Evolutionary conservation across 768 basidiomycete species (phyloP).

Genomic region (Xerocomellus chrysenteron): DNA sequence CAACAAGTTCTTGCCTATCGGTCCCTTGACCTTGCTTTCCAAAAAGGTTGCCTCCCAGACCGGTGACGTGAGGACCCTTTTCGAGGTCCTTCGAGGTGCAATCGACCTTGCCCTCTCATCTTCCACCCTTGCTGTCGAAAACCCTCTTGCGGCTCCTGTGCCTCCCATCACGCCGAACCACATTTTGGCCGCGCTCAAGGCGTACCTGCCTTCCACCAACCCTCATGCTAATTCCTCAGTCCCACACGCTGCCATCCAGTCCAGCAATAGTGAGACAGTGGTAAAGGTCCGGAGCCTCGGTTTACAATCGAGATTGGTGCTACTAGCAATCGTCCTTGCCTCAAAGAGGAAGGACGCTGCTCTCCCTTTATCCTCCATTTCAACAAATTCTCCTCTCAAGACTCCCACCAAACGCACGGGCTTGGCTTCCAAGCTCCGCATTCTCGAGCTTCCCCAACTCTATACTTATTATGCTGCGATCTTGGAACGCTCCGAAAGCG

Average conservation of each 20-base stretch:
- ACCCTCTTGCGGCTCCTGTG: slow-evolving; percentile 34
- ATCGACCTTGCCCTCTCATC: slow-evolving; percentile 64
- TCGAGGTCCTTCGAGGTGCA: slow-evolving; percentile 78
- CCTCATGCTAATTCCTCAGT: slow-evolving; percentile 8
- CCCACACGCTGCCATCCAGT: slow-evolving; percentile 20
- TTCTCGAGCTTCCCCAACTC: slow-evolving; percentile 59
- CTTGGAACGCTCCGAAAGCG: slow-evolving; percentile 54
- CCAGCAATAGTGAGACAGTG: slow-evolving; percentile 57
- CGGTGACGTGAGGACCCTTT: slow-evolving; percentile 77
- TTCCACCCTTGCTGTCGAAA: slow-evolving; percentile 15
- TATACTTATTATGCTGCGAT: slow-evolving; percentile 62
- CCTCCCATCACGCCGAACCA: slow-evolving; percentile 61
- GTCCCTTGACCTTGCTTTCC: slow-evolving; percentile 67
- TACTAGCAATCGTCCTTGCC: slow-evolving; percentile 64
- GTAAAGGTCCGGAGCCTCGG: slow-evolving; percentile 67
- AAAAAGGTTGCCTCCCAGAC: slow-evolving; percentile 82
- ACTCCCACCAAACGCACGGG: slow-evolving; percentile 55
- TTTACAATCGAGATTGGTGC: slow-evolving; percentile 69
- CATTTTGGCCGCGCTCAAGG: slow-evolving; percentile 73
- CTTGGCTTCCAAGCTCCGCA: slow-evolving; percentile 36
- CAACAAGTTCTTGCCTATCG: slow-evolving; percentile 58
- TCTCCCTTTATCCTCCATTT: slow-evolving; percentile 47
- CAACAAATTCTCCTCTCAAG: slow-evolving; percentile 29
- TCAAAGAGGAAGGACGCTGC: slow-evolving; percentile 59
- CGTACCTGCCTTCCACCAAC: slow-evolving; percentile 51